Evolutionary conservation across 768 basidiomycete genomes (phyloP), one percentile per base, ranked within the genome.

Genomic region (Mycena crocata): DNA sequence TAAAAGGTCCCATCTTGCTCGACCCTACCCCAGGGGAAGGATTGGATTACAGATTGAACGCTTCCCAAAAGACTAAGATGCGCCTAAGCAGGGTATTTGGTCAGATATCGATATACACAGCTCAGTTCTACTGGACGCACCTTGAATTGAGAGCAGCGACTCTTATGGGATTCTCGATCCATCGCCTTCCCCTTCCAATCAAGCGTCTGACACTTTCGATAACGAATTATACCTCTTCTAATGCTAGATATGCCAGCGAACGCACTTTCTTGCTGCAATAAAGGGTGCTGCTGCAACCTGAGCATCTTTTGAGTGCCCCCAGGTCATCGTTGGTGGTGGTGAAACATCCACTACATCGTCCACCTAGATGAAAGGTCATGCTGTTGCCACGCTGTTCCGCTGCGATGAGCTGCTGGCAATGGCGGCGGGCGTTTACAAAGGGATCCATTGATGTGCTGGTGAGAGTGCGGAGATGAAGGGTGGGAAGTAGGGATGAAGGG

Each of bases 21-120:
- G 30, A 58, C 17, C 15, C 57, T 35, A 30, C 57, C 57, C 57
- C 57, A 58, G 34, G 57, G 57, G 21, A 58, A 58, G 42, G 57
- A 58, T 35, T 48, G 31, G 31, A 58, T 46, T 4, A 58, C 32
- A 30, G 30, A 45, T 19, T 58, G 37, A 1, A 24, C 23, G 21
- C 26, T 12, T 5, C 12, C 31, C 32, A 31, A 19, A 28, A 15
- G 57, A 26, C 15, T 1, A 42, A 48, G 30, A 9, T 45, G 42
- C 10, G 28, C 19, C 57, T 58, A 34, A 17, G 7, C 35, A 10
- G 35, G 44, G 10, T 30, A 39, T 24, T 13, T 31, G 37, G 26
- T 21, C 14, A 17, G 28, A 24, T 12, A 8, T 24, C n/a, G 45
- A 46, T 24, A 24, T 3, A 46, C n/a, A n/a, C n/a, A n/a, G n/a